Percentiles rank a stretch among this genome's conserved stretches.
These are phyloP conservation scores for Lignosus rhinocerotis DNA, from an alignment of 1,284 basidiomycete species.

Conservation along the genomic window DNA sequence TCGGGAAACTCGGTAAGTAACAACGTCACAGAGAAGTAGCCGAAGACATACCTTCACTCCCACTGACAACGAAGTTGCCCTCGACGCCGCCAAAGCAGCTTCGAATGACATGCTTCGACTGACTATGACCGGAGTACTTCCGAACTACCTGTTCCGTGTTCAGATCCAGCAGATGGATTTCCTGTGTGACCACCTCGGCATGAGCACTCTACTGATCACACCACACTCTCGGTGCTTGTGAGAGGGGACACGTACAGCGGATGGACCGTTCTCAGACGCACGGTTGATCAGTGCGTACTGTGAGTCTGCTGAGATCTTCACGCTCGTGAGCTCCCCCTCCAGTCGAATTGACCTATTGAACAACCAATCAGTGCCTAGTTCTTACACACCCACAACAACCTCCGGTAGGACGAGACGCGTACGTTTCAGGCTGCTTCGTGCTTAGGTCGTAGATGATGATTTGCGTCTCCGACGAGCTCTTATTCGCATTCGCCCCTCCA, in stretches of 20 bases:
- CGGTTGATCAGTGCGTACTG: constrained; percentile 87
- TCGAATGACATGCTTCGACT: constrained; percentile 82
- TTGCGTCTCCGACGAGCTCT: constrained; percentile 52
- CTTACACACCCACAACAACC: neutral
- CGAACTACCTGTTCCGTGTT: constrained; percentile 67
- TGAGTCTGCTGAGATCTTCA: constrained; percentile 87
- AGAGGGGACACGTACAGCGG: constrained; percentile 43
- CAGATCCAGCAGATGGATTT: constrained; percentile 88
- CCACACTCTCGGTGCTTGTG: neutral
- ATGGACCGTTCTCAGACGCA: constrained; percentile 48
- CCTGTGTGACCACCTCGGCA: constrained; percentile 48
- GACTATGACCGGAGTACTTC: constrained; percentile 82
- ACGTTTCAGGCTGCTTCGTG: constrained; percentile 54
- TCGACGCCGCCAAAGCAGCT: constrained; percentile 94
- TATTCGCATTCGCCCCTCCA: constrained; percentile 25
- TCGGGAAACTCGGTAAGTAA: neutral
- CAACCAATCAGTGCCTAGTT: constrained; percentile 8
- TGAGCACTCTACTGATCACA: constrained; percentile 17
- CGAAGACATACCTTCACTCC: constrained; percentile 83
- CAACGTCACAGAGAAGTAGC: neutral
- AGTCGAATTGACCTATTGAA: constrained; percentile 59
- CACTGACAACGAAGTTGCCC: constrained; percentile 88
- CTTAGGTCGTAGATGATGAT: constrained; percentile 78
- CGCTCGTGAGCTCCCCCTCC: constrained; percentile 82
- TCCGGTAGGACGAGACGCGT: neutral